These are phyloP conservation scores for Aspergillus ochraceus DNA, from an alignment of 2,329 filamentous ascomycete genomes.

Conservation along the genomic window DNA sequence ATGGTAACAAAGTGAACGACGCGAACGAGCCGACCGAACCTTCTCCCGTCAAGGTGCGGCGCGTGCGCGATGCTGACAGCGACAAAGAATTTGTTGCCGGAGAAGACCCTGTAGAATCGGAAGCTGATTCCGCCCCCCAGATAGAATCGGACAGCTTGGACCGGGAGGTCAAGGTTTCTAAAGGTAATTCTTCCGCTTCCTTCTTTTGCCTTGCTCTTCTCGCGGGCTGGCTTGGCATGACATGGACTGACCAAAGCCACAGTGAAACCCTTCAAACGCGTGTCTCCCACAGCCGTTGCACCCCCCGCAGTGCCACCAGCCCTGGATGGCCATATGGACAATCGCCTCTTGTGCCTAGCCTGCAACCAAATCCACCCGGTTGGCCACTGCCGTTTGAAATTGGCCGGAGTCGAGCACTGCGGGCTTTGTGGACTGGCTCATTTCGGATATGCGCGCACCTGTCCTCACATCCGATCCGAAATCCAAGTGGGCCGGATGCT, in stretches of 20 bases:
- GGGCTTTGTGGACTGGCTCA: constrained; percentile 65
- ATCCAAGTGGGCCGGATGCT: constrained; percentile 65
- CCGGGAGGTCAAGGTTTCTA: constrained; percentile 17
- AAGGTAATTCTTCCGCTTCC: constrained; percentile 19
- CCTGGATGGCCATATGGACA: constrained; percentile 22
- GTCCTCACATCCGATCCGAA: constrained; percentile 63
- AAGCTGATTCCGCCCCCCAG: constrained; percentile 22
- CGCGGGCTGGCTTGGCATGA: background rate
- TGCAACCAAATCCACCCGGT: constrained; percentile 56
- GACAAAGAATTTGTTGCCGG: constrained; percentile 35
- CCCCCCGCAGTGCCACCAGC: constrained; percentile 2
- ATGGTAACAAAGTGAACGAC: constrained; percentile 18
- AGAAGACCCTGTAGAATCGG: constrained; percentile 26
- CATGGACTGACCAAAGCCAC: constrained; percentile 13
- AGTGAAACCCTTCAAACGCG: constrained; percentile 42
- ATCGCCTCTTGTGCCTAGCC: constrained; percentile 47
- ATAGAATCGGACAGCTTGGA: constrained; percentile 25
- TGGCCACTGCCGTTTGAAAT: constrained; percentile 63
- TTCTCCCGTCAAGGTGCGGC: constrained; percentile 24
- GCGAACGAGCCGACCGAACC: constrained; percentile 13
- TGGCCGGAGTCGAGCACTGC: constrained; percentile 61
- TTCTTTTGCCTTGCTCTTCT: background rate
- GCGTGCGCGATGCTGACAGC: constrained; percentile 20
- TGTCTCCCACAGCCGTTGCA: constrained; percentile 21
- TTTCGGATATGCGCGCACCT: constrained; percentile 56